Evolutionary conservation across 257 asterid species (phyloP).

Genomic region (Ehretia macrophylla): DNA sequence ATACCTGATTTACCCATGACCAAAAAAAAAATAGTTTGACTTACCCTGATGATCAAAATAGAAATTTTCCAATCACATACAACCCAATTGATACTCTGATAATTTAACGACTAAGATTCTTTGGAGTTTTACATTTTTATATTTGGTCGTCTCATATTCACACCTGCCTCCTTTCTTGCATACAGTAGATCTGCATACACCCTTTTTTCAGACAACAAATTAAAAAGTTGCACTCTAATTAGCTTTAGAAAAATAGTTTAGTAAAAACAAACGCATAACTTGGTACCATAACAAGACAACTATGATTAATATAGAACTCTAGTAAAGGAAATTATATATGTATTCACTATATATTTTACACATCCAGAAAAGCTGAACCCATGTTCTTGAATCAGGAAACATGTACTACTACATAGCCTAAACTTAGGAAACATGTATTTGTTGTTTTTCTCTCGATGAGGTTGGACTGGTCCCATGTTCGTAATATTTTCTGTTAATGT

Average conservation of each 20-base stretch:
- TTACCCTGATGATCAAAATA: too few relatives aligned
- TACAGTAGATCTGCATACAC: constrained; percentile 7
- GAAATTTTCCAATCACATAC: too few relatives aligned
- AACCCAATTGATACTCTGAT: too few relatives aligned
- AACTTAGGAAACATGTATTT: too few relatives aligned
- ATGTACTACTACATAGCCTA: too few relatives aligned
- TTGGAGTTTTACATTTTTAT: not conserved
- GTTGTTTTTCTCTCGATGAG: too few relatives aligned
- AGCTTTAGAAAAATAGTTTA: not conserved
- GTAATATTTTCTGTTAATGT: too few relatives aligned
- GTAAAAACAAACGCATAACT: not conserved
- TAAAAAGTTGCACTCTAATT: not conserved
- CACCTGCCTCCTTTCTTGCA: constrained; percentile 13
- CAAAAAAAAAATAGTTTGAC: too few relatives aligned
- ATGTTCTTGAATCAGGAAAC: constrained; percentile 14
- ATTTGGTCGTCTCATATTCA: not conserved
- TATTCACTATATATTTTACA: too few relatives aligned
- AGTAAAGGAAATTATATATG: not conserved
- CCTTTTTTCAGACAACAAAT: constrained; percentile 14
- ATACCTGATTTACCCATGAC: too few relatives aligned
- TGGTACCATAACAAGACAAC: constrained; percentile 3
- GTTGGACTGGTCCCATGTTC: too few relatives aligned
- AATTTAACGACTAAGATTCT: not conserved
- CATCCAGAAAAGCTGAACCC: constrained; percentile 8
- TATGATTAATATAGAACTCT: not conserved